Percentiles rank a stretch among this genome's conserved stretches.
Evolutionary conservation across 495 filamentous ascomycete species (phyloP).

Genomic region (Neurospora discreta): DNA sequence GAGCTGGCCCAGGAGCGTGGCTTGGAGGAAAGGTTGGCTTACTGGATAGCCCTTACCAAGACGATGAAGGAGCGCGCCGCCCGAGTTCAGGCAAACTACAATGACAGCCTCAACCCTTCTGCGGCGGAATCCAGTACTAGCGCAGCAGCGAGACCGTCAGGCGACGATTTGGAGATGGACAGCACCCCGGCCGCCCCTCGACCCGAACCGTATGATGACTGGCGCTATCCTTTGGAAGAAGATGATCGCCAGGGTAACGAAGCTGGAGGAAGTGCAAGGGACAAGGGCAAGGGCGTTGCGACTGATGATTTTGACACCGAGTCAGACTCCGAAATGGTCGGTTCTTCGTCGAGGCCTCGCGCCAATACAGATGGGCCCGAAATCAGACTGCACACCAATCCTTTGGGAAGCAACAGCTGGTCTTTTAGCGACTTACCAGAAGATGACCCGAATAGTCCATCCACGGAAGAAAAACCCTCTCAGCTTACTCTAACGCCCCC

Average conservation of each 20-base stretch:
- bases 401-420: slow-evolving; percentile 41
- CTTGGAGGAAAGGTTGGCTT: slow-evolving; percentile 42
- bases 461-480: background rate
- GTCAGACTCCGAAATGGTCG: slow-evolving; percentile 3
- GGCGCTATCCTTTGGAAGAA: background rate
- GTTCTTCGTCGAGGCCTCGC: slow-evolving; percentile 15
- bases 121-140: background rate
- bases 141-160: background rate
- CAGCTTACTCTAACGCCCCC: background rate
- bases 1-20: slow-evolving; percentile 52
- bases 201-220: background rate
- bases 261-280: background rate
- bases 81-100: background rate
- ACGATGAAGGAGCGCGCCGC: slow-evolving; percentile 13
- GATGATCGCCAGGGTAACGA: background rate
- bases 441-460: background rate
- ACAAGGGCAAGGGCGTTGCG: slow-evolving; percentile 7
- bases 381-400: slow-evolving; percentile 22
- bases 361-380: slow-evolving; percentile 38
- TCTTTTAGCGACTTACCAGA: slow-evolving; percentile 25
- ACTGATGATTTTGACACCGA: background rate
- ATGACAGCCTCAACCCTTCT: background rate
- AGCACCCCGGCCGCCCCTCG: background rate
- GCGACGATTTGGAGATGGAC: background rate
- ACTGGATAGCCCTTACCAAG: slow-evolving; percentile 33